A percentile compares a stretch with the other conserved stretches of the same genome.
phyloP scores from a whole-genome alignment of 306 rosid species.

The Elaeagnus macrophylla region DNA sequence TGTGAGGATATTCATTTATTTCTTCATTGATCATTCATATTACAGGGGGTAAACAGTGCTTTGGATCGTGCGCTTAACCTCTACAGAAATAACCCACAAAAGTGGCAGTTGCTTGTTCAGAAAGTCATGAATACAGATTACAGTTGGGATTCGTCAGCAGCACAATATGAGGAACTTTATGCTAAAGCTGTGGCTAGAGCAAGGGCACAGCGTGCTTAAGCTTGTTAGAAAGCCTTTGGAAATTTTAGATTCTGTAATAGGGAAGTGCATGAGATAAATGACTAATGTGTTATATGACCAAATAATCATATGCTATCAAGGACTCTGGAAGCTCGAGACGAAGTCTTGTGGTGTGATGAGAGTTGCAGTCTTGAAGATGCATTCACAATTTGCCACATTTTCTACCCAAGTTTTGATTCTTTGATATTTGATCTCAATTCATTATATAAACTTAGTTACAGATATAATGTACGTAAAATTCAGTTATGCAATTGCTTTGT shows the following conservation, averaged over 20 bases:
- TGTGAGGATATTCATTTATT: background rate
- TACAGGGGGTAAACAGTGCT: constrained; percentile 56
- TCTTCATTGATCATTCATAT: constrained; percentile 8
- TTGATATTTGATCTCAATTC: constrained; percentile 4
- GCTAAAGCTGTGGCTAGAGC: constrained; percentile 54
- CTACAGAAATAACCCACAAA: constrained; percentile 39
- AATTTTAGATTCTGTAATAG: background rate
- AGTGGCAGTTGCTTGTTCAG: constrained; percentile 75
- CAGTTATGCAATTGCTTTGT: too few species aligned
- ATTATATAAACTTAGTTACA: background rate
- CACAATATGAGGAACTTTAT: constrained; percentile 86
- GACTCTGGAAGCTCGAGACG: constrained; percentile 18
- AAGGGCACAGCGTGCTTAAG: constrained; percentile 35
- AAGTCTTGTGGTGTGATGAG: background rate
- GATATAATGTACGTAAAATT: too few species aligned
- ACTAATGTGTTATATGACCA: constrained; percentile 2
- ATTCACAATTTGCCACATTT: background rate
- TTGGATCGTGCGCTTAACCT: constrained; percentile 58
- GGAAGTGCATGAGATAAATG: constrained; percentile 14
- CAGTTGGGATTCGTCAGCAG: constrained; percentile 87
- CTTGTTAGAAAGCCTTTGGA: background rate
- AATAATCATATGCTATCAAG: constrained; percentile 8
- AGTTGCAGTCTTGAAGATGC: constrained; percentile 19
- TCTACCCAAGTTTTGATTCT: constrained; percentile 7
- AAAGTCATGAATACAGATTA: constrained; percentile 78